These are phyloP conservation scores for Pseudogymnoascus sp. DNA, from an alignment of 2,329 filamentous ascomycete species.

Conservation along the genomic window DNA sequence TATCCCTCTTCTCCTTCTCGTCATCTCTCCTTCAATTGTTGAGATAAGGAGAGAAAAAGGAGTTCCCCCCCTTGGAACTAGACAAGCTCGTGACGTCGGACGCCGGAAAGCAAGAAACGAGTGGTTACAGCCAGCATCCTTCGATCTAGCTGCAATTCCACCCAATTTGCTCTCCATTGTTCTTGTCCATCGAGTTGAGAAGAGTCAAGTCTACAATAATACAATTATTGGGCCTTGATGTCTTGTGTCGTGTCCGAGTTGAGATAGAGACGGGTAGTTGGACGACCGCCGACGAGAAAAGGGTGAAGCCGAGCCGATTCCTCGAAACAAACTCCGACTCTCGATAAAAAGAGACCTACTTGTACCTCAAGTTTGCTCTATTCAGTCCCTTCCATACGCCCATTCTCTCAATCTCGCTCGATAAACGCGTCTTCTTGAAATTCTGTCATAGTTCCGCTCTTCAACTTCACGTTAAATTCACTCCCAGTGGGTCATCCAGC, in stretches of 20 bases:
- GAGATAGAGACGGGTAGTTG: constrained; percentile 7
- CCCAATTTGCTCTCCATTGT: background rate
- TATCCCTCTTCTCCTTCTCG: constrained; percentile 1
- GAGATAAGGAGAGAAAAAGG: background rate
- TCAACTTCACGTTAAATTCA: constrained; percentile 7
- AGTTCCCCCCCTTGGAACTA: background rate
- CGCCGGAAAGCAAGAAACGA: background rate
- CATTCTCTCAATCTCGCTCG: constrained; percentile 3
- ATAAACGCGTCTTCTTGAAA: background rate
- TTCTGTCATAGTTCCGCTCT: constrained; percentile 7
- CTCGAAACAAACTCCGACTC: background rate
- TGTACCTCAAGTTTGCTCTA: background rate
- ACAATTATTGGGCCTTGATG: constrained; percentile 4
- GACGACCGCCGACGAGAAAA: constrained; percentile 1
- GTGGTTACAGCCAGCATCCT: constrained; percentile 1
- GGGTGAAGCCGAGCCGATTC: constrained; percentile 4
- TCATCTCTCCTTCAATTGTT: constrained; percentile 5
- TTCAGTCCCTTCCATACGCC: constrained; percentile 7
- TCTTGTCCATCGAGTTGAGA: background rate
- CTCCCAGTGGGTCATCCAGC: constrained; percentile 8
- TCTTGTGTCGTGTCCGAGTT: constrained; percentile 8
- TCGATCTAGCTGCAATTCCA: background rate
- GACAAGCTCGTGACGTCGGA: constrained; percentile 4
- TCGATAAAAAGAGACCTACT: background rate
- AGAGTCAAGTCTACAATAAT: constrained; percentile 1